Evolutionary conservation across 2,329 filamentous ascomycete genomes (phyloP).

Genomic region (Sordariomycetes sp.): DNA sequence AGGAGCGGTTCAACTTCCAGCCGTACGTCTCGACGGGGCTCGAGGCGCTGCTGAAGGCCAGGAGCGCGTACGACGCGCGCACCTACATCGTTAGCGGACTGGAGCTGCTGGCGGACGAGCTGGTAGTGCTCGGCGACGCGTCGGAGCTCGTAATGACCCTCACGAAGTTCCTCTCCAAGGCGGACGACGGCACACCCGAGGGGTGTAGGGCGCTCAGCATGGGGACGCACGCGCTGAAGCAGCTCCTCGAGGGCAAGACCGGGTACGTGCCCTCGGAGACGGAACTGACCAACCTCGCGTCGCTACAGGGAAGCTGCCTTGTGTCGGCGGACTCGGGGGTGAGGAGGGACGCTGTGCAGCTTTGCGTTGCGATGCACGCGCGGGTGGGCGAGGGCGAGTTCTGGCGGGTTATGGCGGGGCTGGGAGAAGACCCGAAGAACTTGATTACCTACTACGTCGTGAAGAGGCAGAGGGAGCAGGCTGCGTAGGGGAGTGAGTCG

Average conservation of each 20-base stretch:
- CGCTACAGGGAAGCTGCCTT: constrained; percentile 43
- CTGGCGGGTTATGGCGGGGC: constrained; percentile 54
- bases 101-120: constrained; percentile 62
- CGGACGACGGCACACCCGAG: constrained; percentile 29
- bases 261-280: constrained; percentile 37
- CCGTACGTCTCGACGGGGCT: constrained; percentile 59
- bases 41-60: constrained; percentile 54
- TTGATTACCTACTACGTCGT: constrained; percentile 75
- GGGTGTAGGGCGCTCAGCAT: constrained; percentile 47
- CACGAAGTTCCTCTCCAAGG: constrained; percentile 31
- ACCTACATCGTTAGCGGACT: constrained; percentile 65
- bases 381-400: constrained; percentile 50
- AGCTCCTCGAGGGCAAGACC: constrained; percentile 39
- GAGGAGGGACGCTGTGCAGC: constrained; percentile 65
- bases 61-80: constrained; percentile 55
- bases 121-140: constrained; percentile 54
- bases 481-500: neutral
- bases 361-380: constrained; percentile 63
- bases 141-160: constrained; percentile 48
- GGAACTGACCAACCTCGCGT: constrained; percentile 40
- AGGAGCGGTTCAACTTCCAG: constrained; percentile 54
- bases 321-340: constrained; percentile 52
- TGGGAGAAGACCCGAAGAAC: constrained; percentile 64
- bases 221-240: constrained; percentile 52
- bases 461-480: constrained; percentile 49